Evolutionary conservation across 805 yeast genomes (phyloP).

Genomic region (Candida insectalens): DNA sequence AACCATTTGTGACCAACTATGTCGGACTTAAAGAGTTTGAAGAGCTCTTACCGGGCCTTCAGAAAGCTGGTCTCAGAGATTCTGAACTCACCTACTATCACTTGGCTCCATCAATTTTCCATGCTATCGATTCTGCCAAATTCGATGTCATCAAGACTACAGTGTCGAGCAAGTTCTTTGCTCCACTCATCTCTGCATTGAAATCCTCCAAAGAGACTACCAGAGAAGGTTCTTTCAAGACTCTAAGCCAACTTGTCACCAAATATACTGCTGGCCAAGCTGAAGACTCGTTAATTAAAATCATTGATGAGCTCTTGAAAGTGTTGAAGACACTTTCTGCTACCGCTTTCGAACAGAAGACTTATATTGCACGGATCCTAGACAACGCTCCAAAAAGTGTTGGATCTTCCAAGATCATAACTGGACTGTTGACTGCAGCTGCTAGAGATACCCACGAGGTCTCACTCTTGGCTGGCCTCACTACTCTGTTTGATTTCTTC

Average conservation of each 20-base stretch:
- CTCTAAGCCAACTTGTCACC: conserved; percentile 20
- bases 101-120: conserved; percentile 43
- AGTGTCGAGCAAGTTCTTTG: conserved; percentile 32
- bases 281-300: conserved; percentile 19
- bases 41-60: conserved; percentile 41
- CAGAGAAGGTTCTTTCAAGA: conserved; percentile 36
- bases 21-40: conserved; percentile 7
- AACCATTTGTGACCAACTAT: conserved; percentile 6
- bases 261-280: conserved; percentile 11
- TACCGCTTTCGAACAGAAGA: conserved; percentile 58
- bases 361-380: conserved; percentile 38
- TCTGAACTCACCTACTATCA: conserved; percentile 60
- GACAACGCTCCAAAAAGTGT: conserved; percentile 17
- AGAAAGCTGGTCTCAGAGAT: conserved; percentile 67
- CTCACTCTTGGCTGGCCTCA: conserved; percentile 40
- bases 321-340: conserved; percentile 46
- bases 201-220: conserved; percentile 66
- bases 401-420: conserved; percentile 24
- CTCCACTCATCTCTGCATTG: conserved; percentile 43
- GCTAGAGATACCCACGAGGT: conserved; percentile 70
- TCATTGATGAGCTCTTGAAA: conserved; percentile 46
- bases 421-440: conserved; percentile 39
- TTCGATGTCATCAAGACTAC: conserved; percentile 35
- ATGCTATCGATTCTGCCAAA: conserved; percentile 16
- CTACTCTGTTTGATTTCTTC: conserved; percentile 39